Evolutionary conservation across 2,329 filamentous ascomycete genomes (phyloP), one percentile per base, ranked within the genome.

Genomic region (Diaporthe ampelina): DNA sequence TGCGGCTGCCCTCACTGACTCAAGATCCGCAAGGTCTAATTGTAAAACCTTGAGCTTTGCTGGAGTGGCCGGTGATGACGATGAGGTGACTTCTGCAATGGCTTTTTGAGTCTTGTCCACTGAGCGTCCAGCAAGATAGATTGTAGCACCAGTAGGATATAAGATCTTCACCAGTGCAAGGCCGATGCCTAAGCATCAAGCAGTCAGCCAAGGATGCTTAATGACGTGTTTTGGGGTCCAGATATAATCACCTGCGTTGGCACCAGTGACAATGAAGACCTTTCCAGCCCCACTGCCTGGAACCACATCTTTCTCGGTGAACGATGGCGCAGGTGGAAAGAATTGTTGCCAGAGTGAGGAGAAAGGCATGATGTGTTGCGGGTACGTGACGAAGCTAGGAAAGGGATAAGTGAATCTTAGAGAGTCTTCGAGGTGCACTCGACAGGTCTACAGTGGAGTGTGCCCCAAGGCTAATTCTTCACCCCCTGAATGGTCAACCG

Each of bases 261-360:
- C 59, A 45, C 59, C 59, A 45, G 59, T 63, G 59, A 63, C 59
- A 32, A 63, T 45, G 59, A 29, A 63, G 59, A 63, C 59, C 37
- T 48, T 61, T 43, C 58, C 58, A 61, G 26, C 58, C 58, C 35
- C 35, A n/a, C 58, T 61, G 58, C 58, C 35, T 43, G 58, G 58
- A 61, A 43, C 35, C n/a, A 61, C 58, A 43, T 61, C 58, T 61
- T 61, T 61, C 37, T 61, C 58, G 58, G 58, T 61, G 58, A 61
- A 61, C 35, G 35, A 61, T 45, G 58, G 58, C 58, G 58, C 58
- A 61, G 58, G 58, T 61, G 58, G 58, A 43, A 61, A 61, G 37
- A 63, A 63, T 15, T 63, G 59, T 63, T 63, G 59, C 58, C 58
- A 61, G 58, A 61, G 58, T 61, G 58, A 61, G 58, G 35, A 61